Conservation (phyloP, 768 basidiomycete genomes). For the Flagelloscypha sp. region DNA sequence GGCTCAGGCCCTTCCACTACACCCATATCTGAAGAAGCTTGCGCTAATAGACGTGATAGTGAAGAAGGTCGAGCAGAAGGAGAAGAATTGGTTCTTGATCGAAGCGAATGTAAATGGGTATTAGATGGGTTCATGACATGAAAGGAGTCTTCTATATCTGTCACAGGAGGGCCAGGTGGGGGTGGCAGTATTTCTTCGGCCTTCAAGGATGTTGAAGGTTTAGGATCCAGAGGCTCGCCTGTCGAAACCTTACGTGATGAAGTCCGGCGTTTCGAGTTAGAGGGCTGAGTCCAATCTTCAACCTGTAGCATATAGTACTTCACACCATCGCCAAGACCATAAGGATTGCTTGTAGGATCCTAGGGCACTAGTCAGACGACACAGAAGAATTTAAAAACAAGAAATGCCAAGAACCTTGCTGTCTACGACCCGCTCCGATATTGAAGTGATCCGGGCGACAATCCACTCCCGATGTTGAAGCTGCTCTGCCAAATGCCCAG, state of each 20-base stretch:
- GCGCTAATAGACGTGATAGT: constrained; percentile 69
- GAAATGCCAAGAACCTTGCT: constrained; percentile 45
- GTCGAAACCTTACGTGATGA: constrained; percentile 43
- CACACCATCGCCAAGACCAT: constrained; percentile 77
- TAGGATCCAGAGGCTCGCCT: constrained; percentile 31
- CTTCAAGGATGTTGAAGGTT: constrained; percentile 17
- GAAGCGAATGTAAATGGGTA: constrained; percentile 56
- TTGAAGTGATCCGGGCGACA: constrained; percentile 84
- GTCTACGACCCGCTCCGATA: constrained; percentile 79
- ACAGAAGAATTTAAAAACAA: constrained; percentile 5
- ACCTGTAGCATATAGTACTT: constrained; percentile 94
- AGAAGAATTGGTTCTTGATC: constrained; percentile 58
- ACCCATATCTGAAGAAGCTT: constrained; percentile 45
- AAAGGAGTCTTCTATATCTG: constrained; percentile 70
- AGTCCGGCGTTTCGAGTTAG: constrained; percentile 43
- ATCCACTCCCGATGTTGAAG: constrained; percentile 91
- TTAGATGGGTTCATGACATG: constrained; percentile 56
- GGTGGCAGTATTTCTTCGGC: constrained; percentile 30
- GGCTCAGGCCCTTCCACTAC: constrained; percentile 14
- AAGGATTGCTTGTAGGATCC: constrained; percentile 85
- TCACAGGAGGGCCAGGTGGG: constrained; percentile 55
- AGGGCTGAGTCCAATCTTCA: constrained; percentile 85
- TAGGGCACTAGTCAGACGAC: constrained; percentile 23
- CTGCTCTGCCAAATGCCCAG: constrained; percentile 79
- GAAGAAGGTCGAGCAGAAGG: constrained; percentile 70